Conservation (phyloP, 2,329 filamentous ascomycete genomes). For the Ramularia endophylla region DNA sequence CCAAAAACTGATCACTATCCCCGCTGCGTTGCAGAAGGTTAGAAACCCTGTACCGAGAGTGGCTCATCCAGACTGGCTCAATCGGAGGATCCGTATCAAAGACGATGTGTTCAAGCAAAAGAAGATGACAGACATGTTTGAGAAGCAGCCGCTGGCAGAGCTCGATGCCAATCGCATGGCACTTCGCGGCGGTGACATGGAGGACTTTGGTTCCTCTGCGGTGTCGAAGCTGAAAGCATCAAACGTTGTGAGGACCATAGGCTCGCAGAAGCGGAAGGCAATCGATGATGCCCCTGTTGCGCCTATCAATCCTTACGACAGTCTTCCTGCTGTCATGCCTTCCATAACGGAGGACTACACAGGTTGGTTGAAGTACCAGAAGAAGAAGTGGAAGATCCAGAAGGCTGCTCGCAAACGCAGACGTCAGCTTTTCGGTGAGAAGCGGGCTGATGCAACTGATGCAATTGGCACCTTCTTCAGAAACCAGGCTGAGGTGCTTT, state of each 20-base stretch:
- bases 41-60: slow-evolving; percentile 92
- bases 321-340: slow-evolving; percentile 78
- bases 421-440: slow-evolving; percentile 88
- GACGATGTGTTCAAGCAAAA: slow-evolving; percentile 98
- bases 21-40: slow-evolving; percentile 90
- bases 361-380: slow-evolving; percentile 88
- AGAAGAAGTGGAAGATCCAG: slow-evolving; percentile 98
- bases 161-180: slow-evolving; percentile 59
- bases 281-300: slow-evolving; percentile 45
- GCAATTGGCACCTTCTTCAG: slow-evolving; percentile 70
- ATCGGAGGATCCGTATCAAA: slow-evolving; percentile 86
- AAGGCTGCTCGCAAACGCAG: slow-evolving; percentile 80
- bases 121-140: slow-evolving; percentile 93
- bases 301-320: slow-evolving; percentile 70
- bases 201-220: slow-evolving; percentile 40
- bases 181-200: slow-evolving; percentile 51
- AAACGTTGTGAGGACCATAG: slow-evolving; percentile 27
- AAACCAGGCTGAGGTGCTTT: slow-evolving; percentile 84
- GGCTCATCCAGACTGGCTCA: slow-evolving; percentile 92
- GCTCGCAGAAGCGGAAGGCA: slow-evolving; percentile 44
- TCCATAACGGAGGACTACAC: slow-evolving; percentile 78
- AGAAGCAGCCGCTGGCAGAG: slow-evolving; percentile 65
- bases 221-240: slow-evolving; percentile 42
- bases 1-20: slow-evolving; percentile 98
- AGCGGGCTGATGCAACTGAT: slow-evolving; percentile 55